Evolutionary conservation across 1,284 basidiomycete species (phyloP), one percentile per base, ranked within the genome.

Genomic region (Uromyces viciae-fabae): DNA sequence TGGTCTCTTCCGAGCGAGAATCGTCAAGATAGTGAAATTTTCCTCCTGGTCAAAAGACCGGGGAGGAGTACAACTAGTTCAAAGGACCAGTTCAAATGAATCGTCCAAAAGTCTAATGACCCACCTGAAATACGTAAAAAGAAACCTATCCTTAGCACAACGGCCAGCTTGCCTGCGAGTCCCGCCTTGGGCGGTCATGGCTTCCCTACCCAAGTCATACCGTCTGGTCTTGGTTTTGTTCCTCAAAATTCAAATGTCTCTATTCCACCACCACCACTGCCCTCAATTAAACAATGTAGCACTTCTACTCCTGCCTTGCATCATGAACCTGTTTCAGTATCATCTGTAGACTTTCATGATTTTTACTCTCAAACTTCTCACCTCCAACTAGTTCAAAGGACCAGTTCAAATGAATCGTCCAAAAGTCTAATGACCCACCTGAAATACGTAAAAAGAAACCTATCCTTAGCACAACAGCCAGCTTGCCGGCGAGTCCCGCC

Each of bases 71-170:
- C n/a, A n/a, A n/a, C n/a, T n/a, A n/a, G n/a, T n/a, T n/a, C n/a
- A n/a, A n/a, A n/a, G n/a, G n/a, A n/a, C n/a, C n/a, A n/a, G n/a
- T n/a, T n/a, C n/a, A n/a, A n/a, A n/a, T 81, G 3, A 74, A 71
- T 62, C 79, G 71, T n/a, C 79, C 79, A 5, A 74, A 81, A 75
- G 58, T 56, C 11, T 80, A 71, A 81, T 36, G 79, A 81, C 36
- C 79, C 79, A 22, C 79, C 79, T 28, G 56, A 69, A 17, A 73
- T 81, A 60, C 56, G 79, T 9, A 81, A 81, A 66, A 81, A 81
- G 62, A 74, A 73, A 52, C 71, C 56, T 25, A 36, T 58, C 46
- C 49, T 71, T 38, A 75, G 52, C 28, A 62, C 71, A 3, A 69
- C 75, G 22, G 36, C 54, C n/a, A 74, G 71, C 62, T 56, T 81